Percentiles rank a stretch among this genome's conserved stretches.
phyloP scores from a whole-genome alignment of 768 basidiomycete species.

The Chlorophyllum brunneum region DNA sequence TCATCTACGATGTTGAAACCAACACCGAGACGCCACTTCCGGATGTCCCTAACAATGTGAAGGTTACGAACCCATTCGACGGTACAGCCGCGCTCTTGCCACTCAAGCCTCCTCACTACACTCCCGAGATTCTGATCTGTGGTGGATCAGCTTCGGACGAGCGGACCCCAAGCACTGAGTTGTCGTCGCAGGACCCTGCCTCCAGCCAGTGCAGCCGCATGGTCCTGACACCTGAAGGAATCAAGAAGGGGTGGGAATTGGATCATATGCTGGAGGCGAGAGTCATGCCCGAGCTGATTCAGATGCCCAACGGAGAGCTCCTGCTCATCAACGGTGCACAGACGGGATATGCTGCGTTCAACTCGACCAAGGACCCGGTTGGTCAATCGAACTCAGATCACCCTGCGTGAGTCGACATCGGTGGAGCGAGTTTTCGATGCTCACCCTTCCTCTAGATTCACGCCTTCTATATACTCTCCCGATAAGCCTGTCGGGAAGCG shows the following conservation, averaged over 20 bases:
- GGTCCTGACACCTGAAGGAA: conserved; percentile 36
- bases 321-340: conserved; percentile 40
- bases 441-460: conserved; percentile 19
- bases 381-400: conserved; percentile 27
- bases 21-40: conserved; percentile 37
- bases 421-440: not conserved
- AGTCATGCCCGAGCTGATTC: conserved; percentile 34
- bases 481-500: conserved; percentile 36
- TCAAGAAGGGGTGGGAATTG: conserved; percentile 40
- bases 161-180: conserved; percentile 21
- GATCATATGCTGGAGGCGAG: conserved; percentile 40
- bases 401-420: conserved; percentile 21
- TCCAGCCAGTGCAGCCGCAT: conserved; percentile 40
- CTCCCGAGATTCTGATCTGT: conserved; percentile 44
- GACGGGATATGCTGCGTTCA: conserved; percentile 39
- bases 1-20: conserved; percentile 35
- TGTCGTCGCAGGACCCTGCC: conserved; percentile 39
- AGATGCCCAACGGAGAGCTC: conserved; percentile 41
- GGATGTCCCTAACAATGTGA: conserved; percentile 40
- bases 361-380: conserved; percentile 25
- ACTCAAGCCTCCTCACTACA: conserved; percentile 34
- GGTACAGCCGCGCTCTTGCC: conserved; percentile 33
- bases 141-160: conserved; percentile 37
- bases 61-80: conserved; percentile 38
- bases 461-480: conserved; percentile 48